Base-by-base conservation (phyloP, 305 asterid species). In the Nicotiana rustica region DNA sequence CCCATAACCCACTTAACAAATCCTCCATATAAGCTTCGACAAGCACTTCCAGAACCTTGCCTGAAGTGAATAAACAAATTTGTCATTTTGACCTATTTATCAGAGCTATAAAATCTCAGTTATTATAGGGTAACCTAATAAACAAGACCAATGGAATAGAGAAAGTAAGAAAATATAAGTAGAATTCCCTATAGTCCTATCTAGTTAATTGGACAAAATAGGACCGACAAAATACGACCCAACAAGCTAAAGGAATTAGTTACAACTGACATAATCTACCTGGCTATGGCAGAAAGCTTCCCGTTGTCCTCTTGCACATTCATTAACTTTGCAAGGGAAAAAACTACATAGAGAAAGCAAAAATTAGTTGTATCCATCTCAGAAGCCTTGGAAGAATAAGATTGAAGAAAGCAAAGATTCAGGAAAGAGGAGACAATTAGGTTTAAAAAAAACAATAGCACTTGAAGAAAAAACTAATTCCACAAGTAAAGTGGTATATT, bases 1-100 rank as follows among this genome's bases (percentile, higher is more conserved):
- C 97, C 98, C 99, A 96, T 96, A 85, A 87, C 87, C 99, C 99
- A 95, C 93, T 96, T 94, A 81, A 93, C 99, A 90, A 96, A 96
- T 87, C 99, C 99, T 83, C 97, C 99, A 89, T 79, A 95, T 77
- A 95, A 89, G 84, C 99, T 93, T 86, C 98, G 97, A 81, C 99
- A 96, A 84, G 97, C 98, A 89, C 99, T 96, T 89, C 99, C 98
- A 33, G 99, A 94, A 77, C 97, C 95, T 90, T 91, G 97, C 87
- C 97, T 92, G 90, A 62, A 65, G 69, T 69, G 79, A 79, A 85
- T 56, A 84, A 47, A 60, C 25, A 76, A 56, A 78, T 52, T 15
- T 56, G 59, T 60, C 76, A 83, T 70, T 67, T 77, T 80, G 83
- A 6, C 52, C 33, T 65, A 62, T 62, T 65, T 64, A 9, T 55